A percentile compares a stretch with the other conserved stretches of the same genome.
Evolutionary conservation across 2,329 filamentous ascomycete species (phyloP).

Genomic region (Podosphaera fusca): DNA sequence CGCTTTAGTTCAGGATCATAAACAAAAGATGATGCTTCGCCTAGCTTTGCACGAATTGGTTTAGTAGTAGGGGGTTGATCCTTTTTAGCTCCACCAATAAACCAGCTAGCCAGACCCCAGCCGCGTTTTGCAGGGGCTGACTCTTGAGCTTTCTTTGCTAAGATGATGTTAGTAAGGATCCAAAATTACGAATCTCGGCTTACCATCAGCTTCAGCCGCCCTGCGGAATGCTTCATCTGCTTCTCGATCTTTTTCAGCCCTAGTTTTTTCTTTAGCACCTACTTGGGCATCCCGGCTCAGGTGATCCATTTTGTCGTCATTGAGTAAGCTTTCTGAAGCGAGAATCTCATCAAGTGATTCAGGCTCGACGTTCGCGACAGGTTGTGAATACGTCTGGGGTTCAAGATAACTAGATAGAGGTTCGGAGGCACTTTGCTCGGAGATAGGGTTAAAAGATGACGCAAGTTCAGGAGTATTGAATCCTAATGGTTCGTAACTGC

Average conservation of each 20-base stretch:
- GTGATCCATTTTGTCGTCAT: slow-evolving; percentile 54
- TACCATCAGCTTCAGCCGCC: slow-evolving; percentile 55
- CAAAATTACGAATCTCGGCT: slow-evolving; percentile 15
- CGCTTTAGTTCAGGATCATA: slow-evolving; percentile 93
- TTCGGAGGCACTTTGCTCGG: slow-evolving; percentile 7
- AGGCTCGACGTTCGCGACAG: slow-evolving; percentile 21
- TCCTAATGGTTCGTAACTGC: slow-evolving; percentile 6
- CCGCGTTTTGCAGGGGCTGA: slow-evolving; percentile 34
- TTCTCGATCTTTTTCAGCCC: slow-evolving; percentile 48
- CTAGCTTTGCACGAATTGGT: slow-evolving; percentile 79
- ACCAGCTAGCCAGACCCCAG: slow-evolving; percentile 74
- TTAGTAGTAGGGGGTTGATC: slow-evolving; percentile 21
- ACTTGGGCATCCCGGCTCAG: slow-evolving; percentile 25
- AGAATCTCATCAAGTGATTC: slow-evolving; percentile 23
- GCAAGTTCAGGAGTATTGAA: slow-evolving; percentile 15
- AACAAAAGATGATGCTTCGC: slow-evolving; percentile 78
- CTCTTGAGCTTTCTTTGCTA: slow-evolving; percentile 37
- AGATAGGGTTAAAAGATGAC: slow-evolving; percentile 7
- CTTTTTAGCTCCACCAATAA: slow-evolving; percentile 40
- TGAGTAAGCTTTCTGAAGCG: slow-evolving; percentile 52
- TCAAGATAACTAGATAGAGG: slow-evolving; percentile 14
- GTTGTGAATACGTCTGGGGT: slow-evolving; percentile 21
- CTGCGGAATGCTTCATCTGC: slow-evolving; percentile 71
- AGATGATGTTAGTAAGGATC: slow-evolving; percentile 4
- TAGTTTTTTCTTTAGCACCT: slow-evolving; percentile 25